These are phyloP conservation scores for Claviceps digitariae DNA, from an alignment of 2,329 filamentous ascomycete species.

Conservation along the genomic window DNA sequence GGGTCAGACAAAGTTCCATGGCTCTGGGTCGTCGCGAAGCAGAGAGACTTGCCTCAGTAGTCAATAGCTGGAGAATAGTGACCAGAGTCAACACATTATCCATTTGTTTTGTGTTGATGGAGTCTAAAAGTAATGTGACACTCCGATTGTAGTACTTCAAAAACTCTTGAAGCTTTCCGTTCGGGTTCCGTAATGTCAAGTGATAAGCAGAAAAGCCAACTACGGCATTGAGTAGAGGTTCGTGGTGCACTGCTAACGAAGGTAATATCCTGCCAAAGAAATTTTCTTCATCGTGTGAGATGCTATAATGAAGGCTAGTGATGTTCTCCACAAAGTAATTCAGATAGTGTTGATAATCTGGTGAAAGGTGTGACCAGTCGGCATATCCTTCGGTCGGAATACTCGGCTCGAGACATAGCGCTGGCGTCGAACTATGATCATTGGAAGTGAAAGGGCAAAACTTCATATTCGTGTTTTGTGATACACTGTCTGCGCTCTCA, in stretches of 20 bases:
- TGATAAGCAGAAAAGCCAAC: slow-evolving; percentile 86
- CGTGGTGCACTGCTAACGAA: slow-evolving; percentile 56
- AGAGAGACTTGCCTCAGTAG: slow-evolving; percentile 60
- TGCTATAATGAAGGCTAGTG: slow-evolving; percentile 68
- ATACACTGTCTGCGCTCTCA: slow-evolving; percentile 39
- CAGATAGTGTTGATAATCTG: slow-evolving; percentile 66
- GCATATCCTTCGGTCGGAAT: slow-evolving; percentile 14
- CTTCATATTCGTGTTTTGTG: slow-evolving; percentile 35
- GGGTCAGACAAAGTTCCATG: slow-evolving; percentile 1
- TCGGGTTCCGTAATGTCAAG: slow-evolving; percentile 53
- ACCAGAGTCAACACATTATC: slow-evolving; percentile 63
- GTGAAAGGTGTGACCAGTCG: slow-evolving; percentile 46
- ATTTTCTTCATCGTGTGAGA: slow-evolving; percentile 54
- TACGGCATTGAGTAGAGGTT: slow-evolving; percentile 73
- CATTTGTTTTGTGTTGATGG: slow-evolving; percentile 55
- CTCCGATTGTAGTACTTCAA: slow-evolving; percentile 84
- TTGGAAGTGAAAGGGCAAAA: slow-evolving; percentile 38
- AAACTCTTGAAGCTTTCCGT: slow-evolving; percentile 67
- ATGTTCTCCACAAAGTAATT: slow-evolving; percentile 67
- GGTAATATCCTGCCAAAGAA: slow-evolving; percentile 65
- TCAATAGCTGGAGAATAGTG: slow-evolving; percentile 82
- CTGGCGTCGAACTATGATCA: slow-evolving; percentile 17
- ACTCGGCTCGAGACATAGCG: slow-evolving; percentile 14
- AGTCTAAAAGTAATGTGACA: slow-evolving; percentile 60
- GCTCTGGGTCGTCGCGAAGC: neutral